These are phyloP conservation scores for Clathrus columnatus DNA, from an alignment of 768 basidiomycete genomes.

Conservation along the genomic window DNA sequence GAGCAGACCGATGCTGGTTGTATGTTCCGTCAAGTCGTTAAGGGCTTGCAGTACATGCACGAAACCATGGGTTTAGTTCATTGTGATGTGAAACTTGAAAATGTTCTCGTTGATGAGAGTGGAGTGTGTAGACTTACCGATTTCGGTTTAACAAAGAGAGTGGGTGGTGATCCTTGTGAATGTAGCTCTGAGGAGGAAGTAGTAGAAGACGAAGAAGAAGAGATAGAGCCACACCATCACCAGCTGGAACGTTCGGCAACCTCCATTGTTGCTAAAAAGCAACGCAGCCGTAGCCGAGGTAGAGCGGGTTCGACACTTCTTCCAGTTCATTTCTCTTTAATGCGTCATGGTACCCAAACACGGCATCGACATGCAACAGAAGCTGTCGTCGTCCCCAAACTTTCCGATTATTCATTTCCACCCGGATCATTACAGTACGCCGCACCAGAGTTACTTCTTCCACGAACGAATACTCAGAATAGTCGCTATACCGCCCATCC, in stretches of 20 bases:
- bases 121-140: constrained; percentile 80
- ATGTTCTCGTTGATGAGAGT: constrained; percentile 85
- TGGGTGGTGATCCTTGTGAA: constrained; percentile 29
- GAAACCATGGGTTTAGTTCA: constrained; percentile 71
- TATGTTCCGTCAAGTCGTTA: constrained; percentile 81
- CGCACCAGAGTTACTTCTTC: constrained; percentile 75
- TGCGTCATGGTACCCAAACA: constrained; percentile 33
- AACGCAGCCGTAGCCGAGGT: background rate
- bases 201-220: constrained; percentile 17
- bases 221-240: constrained; percentile 9
- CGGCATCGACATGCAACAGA: constrained; percentile 27
- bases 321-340: constrained; percentile 27
- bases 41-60: constrained; percentile 78
- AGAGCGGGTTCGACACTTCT: background rate
- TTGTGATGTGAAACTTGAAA: constrained; percentile 95
- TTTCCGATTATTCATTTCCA: constrained; percentile 39
- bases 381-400: constrained; percentile 21
- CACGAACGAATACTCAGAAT: constrained; percentile 29
- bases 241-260: background rate
- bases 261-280: background rate
- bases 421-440: constrained; percentile 89
- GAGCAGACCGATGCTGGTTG: constrained; percentile 72
- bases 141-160: constrained; percentile 70
- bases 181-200: constrained; percentile 21
- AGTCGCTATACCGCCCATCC: constrained; percentile 37